These are phyloP conservation scores for Candida krabiensis DNA, from an alignment of 805 yeast genomes.

Conservation along the genomic window DNA sequence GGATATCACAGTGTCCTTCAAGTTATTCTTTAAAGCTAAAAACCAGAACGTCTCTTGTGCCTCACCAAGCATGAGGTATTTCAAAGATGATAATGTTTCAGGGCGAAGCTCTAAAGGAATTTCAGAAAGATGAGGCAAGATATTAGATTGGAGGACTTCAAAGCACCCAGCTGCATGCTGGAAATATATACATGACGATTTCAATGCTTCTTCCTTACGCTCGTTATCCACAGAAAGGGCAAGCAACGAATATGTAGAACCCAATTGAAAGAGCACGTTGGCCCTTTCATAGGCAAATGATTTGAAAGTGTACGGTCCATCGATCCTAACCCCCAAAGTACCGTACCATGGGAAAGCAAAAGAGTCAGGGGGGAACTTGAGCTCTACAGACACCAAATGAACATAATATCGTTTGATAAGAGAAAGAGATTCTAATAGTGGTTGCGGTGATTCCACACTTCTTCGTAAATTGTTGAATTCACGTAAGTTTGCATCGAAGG, in stretches of 20 bases:
- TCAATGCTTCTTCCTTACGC: conserved; percentile 53
- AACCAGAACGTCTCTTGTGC: conserved; percentile 89
- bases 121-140: conserved; percentile 20
- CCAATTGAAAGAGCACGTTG: conserved; percentile 70
- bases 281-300: conserved; percentile 60
- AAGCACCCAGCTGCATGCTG: conserved; percentile 76
- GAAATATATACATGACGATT: conserved; percentile 60
- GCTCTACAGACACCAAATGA: conserved; percentile 41
- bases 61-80: conserved; percentile 66
- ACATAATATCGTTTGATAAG: conserved; percentile 46
- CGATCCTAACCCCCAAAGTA: conserved; percentile 56
- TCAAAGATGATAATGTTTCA: conserved; percentile 51
- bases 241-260: conserved; percentile 56
- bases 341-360: conserved; percentile 73
- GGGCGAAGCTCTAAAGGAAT: conserved; percentile 47
- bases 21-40: conserved; percentile 51
- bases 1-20: conserved; percentile 62
- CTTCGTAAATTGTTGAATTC: conserved; percentile 46
- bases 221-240: conserved; percentile 46
- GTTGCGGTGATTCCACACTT: conserved; percentile 32
- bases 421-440: conserved; percentile 36
- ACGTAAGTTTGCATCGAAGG: conserved; percentile 33
- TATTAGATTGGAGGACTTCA: conserved; percentile 32
- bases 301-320: conserved; percentile 44
- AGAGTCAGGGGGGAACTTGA: conserved; percentile 65